Conservation (phyloP, 2,329 filamentous ascomycete genomes). For the Fusarium sp. region DNA sequence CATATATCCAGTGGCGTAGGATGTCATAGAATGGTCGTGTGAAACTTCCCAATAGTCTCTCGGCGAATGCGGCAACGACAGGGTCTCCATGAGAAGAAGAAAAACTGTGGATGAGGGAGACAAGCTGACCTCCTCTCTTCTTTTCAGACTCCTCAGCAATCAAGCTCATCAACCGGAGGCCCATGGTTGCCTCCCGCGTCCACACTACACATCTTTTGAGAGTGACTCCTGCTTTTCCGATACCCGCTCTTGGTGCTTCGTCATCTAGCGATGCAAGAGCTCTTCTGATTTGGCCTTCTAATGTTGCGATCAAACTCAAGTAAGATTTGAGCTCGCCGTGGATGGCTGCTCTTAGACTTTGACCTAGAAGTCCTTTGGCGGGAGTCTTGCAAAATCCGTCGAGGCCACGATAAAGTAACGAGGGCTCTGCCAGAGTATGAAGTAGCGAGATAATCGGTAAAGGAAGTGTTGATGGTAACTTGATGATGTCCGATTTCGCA, state of each 20-base stretch:
- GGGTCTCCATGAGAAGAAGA: conserved; percentile 95
- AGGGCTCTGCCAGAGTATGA: conserved; percentile 91
- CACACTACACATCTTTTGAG: conserved; percentile 96
- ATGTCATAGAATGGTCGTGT: conserved; percentile 98
- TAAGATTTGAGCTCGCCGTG: conserved; percentile 89
- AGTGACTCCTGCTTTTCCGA: conserved; percentile 90
- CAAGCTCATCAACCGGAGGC: conserved; percentile 89
- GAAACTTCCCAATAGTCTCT: conserved; percentile 86
- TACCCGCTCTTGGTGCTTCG: conserved; percentile 73
- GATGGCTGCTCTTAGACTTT: conserved; percentile 91
- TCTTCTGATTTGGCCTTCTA: conserved; percentile 91
- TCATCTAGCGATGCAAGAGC: conserved; percentile 82
- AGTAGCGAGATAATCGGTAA: conserved; percentile 87
- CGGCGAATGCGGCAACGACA: conserved; percentile 92
- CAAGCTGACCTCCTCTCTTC: conserved; percentile 88
- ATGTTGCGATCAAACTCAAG: conserved; percentile 87
- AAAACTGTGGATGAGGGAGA: conserved; percentile 93
- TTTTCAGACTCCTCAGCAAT: conserved; percentile 92
- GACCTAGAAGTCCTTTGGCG: conserved; percentile 86
- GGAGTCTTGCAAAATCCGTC: conserved; percentile 85
- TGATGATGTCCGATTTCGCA: conserved; percentile 74
- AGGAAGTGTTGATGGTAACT: conserved; percentile 83
- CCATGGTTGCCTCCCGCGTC: conserved; percentile 98
- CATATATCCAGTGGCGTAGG: conserved; percentile 96
- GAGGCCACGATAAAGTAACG: conserved; percentile 87